phyloP scores from a whole-genome alignment of 352 stramenopile species.

The Phytophthora parvispora region DNA sequence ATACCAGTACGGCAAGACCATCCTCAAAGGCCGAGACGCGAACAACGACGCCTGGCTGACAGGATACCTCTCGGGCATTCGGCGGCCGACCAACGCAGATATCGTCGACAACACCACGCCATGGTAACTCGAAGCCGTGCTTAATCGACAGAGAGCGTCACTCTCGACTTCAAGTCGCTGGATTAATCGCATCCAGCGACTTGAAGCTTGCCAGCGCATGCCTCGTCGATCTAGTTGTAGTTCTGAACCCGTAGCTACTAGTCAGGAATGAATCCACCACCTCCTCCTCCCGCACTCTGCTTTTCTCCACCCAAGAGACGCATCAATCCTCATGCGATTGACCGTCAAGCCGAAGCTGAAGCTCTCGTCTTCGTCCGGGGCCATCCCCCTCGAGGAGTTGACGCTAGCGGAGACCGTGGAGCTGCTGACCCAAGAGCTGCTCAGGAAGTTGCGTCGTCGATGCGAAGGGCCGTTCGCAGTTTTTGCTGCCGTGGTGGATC shows the following conservation, averaged over 20 bases:
- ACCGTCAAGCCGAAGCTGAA: constrained; percentile 1
- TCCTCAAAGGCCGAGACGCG: constrained; percentile 48
- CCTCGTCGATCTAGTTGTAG: too few species aligned
- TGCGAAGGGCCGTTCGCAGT: neutral
- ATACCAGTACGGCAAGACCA: constrained; percentile 61
- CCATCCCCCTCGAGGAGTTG: neutral
- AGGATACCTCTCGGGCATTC: constrained; percentile 38
- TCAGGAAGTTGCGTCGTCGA: constrained; percentile 2
- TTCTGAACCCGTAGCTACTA: constrained; percentile 1
- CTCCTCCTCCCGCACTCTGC: neutral
- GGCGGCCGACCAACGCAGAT: constrained; percentile 33
- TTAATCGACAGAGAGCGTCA: neutral
- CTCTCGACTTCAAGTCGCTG: constrained; percentile 2
- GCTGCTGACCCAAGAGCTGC: neutral
- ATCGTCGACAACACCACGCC: constrained; percentile 39
- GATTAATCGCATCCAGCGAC: too few species aligned
- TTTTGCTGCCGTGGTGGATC: constrained; percentile 6
- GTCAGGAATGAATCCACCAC: neutral
- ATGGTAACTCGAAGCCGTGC: constrained; percentile 9
- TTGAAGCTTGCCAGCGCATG: too few species aligned
- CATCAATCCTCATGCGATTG: constrained; percentile 4
- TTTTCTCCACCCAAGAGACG: constrained; percentile 1
- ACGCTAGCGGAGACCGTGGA: constrained; percentile 9
- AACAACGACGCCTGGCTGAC: constrained; percentile 37
- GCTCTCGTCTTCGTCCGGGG: neutral